Base-by-base conservation (phyloP, 2,329 filamentous ascomycete species). In the Colletotrichum phormii region DNA sequence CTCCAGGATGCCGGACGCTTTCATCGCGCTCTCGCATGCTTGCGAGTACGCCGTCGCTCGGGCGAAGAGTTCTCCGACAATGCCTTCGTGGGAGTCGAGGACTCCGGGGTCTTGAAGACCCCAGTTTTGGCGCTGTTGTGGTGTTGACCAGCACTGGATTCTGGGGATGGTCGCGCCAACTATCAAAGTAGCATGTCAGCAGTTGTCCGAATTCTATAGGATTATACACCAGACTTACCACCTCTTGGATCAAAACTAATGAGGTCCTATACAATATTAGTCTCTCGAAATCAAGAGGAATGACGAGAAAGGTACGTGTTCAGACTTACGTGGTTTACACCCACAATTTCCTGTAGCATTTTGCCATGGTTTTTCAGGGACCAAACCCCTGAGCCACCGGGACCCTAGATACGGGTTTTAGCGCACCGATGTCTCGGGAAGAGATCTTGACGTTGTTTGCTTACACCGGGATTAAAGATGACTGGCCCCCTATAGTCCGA, bases 241-340 rank as follows among this genome's bases (percentile, higher is more conserved):
- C 87, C 87, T 26, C 87, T 82, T 1, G 87, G 86, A 63, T 89
- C 87, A 64, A 86, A 89, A 54, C 84, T 83, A 68, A 89, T 82
- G 2, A 89, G 81, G 60, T 89, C 87, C 80, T 84, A n/a, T 0
- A 5, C 67, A 62, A 46, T n/a, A 61, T 35, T 13, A 42, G 49
- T 12, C 6, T 59, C 29, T 22, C 5, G 5, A 11, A 37, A 26
- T 18, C 1, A 18, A 9, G 2, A 11, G n/a, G 13, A 5, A 9
- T 1, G 12, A 54, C 26, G 67, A 12, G 31, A 15, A 13, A 7
- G 7, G 29, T 24, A 2, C 1, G 3, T 5, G 7, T 7, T 24
- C 51, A 55, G 9, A 78, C 81, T 77, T 64, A 85, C 85, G 77
- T 87, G 81, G 72, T 87, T 86, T 9, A 79, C 78, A 11, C 87